These are phyloP conservation scores for Tuber brumale DNA, from an alignment of 495 filamentous ascomycete genomes.

Conservation along the genomic window DNA sequence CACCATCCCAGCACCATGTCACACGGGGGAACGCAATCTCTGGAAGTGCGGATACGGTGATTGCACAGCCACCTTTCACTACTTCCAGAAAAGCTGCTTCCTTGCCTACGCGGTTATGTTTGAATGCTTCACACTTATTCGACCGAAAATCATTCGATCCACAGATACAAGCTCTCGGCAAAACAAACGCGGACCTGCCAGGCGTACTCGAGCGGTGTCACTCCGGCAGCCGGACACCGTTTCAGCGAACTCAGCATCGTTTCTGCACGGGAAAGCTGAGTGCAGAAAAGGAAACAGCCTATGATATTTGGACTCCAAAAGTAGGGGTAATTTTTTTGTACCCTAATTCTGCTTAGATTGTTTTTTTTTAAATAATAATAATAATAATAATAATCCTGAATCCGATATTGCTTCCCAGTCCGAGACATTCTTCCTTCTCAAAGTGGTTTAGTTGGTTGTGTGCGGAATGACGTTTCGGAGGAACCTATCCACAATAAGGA, in stretches of 20 bases:
- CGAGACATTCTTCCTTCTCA: neutral
- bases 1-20: neutral
- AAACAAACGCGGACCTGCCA: neutral
- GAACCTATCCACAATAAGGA: slow-evolving; percentile 37
- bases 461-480: slow-evolving; percentile 32
- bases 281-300: neutral
- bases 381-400: neutral
- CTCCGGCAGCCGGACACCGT: neutral
- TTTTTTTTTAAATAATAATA: neutral
- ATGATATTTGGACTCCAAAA: neutral
- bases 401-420: neutral
- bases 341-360: neutral
- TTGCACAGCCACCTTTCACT: neutral
- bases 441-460: neutral
- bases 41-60: neutral
- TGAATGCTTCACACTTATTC: neutral
- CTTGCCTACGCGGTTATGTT: neutral
- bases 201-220: neutral
- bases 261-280: neutral
- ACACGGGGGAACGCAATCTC: neutral
- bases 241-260: neutral
- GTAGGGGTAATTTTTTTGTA: neutral
- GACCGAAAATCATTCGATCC: neutral
- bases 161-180: neutral
- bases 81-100: neutral